Evolutionary conservation across 192 early-diverging fungal species (phyloP).

Genomic region (Entophlyctis luteolus): DNA sequence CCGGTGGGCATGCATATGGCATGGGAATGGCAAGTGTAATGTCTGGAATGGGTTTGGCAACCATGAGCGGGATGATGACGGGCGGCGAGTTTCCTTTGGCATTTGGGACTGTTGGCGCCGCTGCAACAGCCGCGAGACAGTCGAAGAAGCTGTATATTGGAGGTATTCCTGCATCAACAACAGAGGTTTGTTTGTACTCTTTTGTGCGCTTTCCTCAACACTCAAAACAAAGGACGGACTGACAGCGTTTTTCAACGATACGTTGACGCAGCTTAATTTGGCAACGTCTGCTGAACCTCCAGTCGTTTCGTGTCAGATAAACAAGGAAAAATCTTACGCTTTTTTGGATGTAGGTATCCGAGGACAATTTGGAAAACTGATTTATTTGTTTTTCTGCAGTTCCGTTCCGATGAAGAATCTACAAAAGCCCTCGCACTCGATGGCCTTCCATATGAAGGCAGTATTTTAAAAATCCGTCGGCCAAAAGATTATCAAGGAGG

Average conservation of each 20-base stretch:
- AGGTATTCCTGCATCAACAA: constrained; percentile 67
- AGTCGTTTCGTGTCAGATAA: constrained; percentile 79
- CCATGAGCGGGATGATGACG: background rate
- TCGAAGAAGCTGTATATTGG: constrained; percentile 87
- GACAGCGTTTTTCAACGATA: constrained; percentile 80
- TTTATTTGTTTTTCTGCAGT: constrained; percentile 44
- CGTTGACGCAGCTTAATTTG: constrained; percentile 73
- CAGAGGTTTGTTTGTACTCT: constrained; percentile 52
- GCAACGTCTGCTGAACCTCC: constrained; percentile 60
- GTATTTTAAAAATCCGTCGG: constrained; percentile 83
- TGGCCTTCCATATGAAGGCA: constrained; percentile 77
- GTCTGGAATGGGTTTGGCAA: background rate
- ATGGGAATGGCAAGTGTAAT: background rate
- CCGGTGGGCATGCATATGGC: constrained; percentile 27
- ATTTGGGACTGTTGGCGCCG: constrained; percentile 49
- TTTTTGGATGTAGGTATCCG: constrained; percentile 78
- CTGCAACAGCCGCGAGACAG: constrained; percentile 64
- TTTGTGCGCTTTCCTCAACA: background rate
- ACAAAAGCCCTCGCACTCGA: constrained; percentile 90
- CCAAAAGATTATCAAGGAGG: constrained; percentile 87
- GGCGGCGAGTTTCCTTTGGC: constrained; percentile 1
- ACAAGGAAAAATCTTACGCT: constrained; percentile 91
- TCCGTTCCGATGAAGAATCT: constrained; percentile 82
- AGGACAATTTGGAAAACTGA: background rate
- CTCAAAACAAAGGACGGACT: constrained; percentile 50